These are phyloP conservation scores for Atkinsonella hypoxylon DNA, from an alignment of 2,329 filamentous ascomycete genomes.

Conservation along the genomic window DNA sequence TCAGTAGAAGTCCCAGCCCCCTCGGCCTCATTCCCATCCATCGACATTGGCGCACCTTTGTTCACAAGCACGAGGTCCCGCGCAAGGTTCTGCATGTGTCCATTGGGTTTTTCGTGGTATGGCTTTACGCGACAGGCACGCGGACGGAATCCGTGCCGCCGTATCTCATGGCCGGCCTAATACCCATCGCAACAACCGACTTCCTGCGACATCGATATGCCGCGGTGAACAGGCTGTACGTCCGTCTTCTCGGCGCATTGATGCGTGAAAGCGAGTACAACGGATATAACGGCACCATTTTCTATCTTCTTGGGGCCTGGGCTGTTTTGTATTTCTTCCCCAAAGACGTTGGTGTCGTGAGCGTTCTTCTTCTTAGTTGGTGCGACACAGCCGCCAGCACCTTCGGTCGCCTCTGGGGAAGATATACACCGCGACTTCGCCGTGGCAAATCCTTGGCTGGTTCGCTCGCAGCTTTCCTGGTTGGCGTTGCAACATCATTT, in stretches of 20 bases:
- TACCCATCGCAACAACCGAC: constrained; percentile 77
- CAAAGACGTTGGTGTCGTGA: constrained; percentile 86
- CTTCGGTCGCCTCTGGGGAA: constrained; percentile 79
- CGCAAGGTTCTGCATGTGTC: constrained; percentile 89
- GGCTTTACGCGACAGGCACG: constrained; percentile 69
- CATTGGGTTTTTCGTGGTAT: constrained; percentile 87
- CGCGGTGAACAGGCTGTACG: constrained; percentile 77
- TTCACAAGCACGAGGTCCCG: constrained; percentile 94
- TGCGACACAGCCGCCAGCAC: constrained; percentile 96
- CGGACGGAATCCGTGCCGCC: constrained; percentile 72
- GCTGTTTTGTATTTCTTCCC: constrained; percentile 75
- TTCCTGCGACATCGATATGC: constrained; percentile 72
- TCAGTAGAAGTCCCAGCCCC: constrained; percentile 85
- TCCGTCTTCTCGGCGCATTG: constrained; percentile 69
- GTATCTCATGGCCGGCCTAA: constrained; percentile 64
- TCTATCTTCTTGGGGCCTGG: constrained; percentile 87
- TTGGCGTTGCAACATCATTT: constrained; percentile 71
- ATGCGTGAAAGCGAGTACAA: constrained; percentile 96
- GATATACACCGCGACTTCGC: constrained; percentile 76
- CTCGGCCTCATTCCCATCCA: constrained; percentile 93
- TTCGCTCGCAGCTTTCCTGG: constrained; percentile 68
- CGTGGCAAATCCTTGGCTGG: constrained; percentile 87
- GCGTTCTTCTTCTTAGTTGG: constrained; percentile 86
- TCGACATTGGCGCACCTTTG: constrained; percentile 77
- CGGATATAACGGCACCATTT: constrained; percentile 94